These are phyloP conservation scores for Daedalea quercina DNA, from an alignment of 768 basidiomycete genomes.

Conservation along the genomic window DNA sequence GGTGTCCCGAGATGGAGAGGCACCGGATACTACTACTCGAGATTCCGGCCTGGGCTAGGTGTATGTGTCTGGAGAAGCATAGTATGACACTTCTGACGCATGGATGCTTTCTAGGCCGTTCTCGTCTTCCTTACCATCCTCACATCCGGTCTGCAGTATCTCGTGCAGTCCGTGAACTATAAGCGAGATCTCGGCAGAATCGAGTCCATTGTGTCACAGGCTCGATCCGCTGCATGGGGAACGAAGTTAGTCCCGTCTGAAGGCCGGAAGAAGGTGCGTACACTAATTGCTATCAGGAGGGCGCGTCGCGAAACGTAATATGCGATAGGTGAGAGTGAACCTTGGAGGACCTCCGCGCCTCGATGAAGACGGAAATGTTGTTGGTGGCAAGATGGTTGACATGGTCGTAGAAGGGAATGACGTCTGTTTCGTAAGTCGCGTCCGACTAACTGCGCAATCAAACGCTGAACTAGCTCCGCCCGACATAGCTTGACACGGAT, in stretches of 20 bases:
- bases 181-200: slow-evolving; percentile 66
- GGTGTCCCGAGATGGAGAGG: slow-evolving; percentile 97
- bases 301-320: background rate
- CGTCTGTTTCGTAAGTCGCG: slow-evolving; percentile 64
- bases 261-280: slow-evolving; percentile 57
- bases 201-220: slow-evolving; percentile 49
- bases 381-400: slow-evolving; percentile 53
- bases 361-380: slow-evolving; percentile 51
- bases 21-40: slow-evolving; percentile 93
- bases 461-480: slow-evolving; percentile 4
- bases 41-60: slow-evolving; percentile 89
- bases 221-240: slow-evolving; percentile 78
- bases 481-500: slow-evolving; percentile 50
- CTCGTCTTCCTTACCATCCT: slow-evolving; percentile 68
- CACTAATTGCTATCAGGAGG: background rate
- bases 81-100: background rate
- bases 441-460: background rate
- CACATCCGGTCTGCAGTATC: slow-evolving; percentile 75
- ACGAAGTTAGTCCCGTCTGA: slow-evolving; percentile 60
- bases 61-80: slow-evolving; percentile 31
- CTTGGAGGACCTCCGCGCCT: slow-evolving; percentile 44
- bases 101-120: slow-evolving; percentile 47
- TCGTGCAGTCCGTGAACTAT: slow-evolving; percentile 76
- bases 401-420: slow-evolving; percentile 71
- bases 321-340: slow-evolving; percentile 60